Percentiles rank a stretch among this genome's conserved stretches.
Conservation (phyloP, 108 stramenopile species). For the Discostella pseudostelligera region DNA sequence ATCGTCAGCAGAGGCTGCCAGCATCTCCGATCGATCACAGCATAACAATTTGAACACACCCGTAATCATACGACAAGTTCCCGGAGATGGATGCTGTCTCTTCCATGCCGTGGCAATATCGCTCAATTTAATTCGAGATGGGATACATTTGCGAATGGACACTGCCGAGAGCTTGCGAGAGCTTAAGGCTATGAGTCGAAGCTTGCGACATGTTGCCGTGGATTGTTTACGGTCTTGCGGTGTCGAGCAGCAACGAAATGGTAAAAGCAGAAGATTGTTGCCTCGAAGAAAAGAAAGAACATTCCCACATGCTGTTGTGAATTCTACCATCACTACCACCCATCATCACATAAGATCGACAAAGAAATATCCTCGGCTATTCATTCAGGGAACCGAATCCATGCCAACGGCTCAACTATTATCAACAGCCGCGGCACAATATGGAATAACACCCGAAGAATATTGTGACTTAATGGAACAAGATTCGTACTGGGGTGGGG, state of each 20-base stretch:
- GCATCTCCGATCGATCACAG: no score
- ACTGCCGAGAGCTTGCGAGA: constrained; percentile 15
- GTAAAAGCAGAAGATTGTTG: no score
- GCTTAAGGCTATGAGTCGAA: constrained; percentile 14
- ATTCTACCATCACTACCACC: background rate
- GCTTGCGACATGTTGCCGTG: constrained; percentile 45
- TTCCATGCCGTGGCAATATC: constrained; percentile 71
- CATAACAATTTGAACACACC: constrained; percentile 8
- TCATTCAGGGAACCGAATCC: constrained; percentile 84
- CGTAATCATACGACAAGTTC: constrained; percentile 82
- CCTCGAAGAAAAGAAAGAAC: no score
- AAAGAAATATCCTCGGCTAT: constrained; percentile 39
- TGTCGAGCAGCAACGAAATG: constrained; percentile 43
- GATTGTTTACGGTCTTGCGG: constrained; percentile 26
- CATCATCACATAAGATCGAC: background rate
- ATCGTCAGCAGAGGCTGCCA: constrained; percentile 13
- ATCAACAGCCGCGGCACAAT: constrained; percentile 75
- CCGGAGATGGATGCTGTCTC: constrained; percentile 92
- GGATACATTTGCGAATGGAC: constrained; percentile 56
- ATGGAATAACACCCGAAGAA: constrained; percentile 71
- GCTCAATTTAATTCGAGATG: constrained; percentile 47
- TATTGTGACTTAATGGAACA: constrained; percentile 89
- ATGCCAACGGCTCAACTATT: constrained; percentile 72
- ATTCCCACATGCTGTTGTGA: no score
- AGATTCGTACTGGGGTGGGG: constrained; percentile 95